Evolutionary conservation across 2,329 filamentous ascomycete species (phyloP), one percentile per base, ranked within the genome.

Genomic region (Anisogramma anomala): DNA sequence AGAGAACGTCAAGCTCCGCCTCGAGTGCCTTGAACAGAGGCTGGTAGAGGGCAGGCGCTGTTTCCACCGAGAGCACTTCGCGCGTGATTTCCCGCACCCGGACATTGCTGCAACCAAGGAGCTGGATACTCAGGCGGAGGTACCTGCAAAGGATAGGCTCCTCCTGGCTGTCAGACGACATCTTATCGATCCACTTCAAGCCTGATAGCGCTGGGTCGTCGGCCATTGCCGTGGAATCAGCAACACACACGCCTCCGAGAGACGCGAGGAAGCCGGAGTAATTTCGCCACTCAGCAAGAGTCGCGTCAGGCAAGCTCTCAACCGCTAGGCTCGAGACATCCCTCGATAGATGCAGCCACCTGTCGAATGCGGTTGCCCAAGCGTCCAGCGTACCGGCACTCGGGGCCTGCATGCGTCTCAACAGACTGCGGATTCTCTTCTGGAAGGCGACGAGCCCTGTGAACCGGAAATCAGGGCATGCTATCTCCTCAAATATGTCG

Each of bases 401-500:
- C 15, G 79, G 79, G 48, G 70, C 71, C 36, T 73, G 68, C 62
- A 82, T 72, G 35, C 69, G 69, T 18, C 75, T 65, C 17, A 82
- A 55, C 23, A 82, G 64, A 10, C 67, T 66, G 33, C 78, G 69
- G 23, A 78, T 67, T 30, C 78, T 68, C 52, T 81, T 82, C 49
- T 83, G 79, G 52, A 83, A 83, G 2, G 78, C 79, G 9, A 82
- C 79, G 6, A 81, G 59, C 1, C 79, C 79, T 6, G 79, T 82
- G 50, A 82, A 79, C 20, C 75, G 67, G 52, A 82, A 82, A 1
- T 68, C 70, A 31, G 69, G 72, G 1, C 77, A 79, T 1, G 75
- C 69, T 38, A 83, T 73, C 47, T 81, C 77, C 18, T 65, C 60
- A 46, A 77, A 82, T 2, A 77, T 61, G 6, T 76, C 70, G 25